Evolutionary conservation across 345 rosid genomes (phyloP).

Genomic region (Eucalyptus sideroxylon): DNA sequence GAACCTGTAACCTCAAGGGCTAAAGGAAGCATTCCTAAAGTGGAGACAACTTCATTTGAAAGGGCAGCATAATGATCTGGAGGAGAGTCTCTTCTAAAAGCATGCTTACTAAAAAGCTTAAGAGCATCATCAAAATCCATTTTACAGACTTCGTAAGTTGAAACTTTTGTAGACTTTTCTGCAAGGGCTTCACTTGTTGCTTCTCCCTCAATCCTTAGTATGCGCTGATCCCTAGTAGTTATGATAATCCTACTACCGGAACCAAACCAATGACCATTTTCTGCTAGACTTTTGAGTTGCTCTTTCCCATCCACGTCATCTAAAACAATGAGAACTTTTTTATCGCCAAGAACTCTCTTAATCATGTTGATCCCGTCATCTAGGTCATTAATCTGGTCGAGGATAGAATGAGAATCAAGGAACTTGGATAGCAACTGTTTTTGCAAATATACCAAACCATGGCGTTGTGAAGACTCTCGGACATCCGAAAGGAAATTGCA

Average conservation of each 20-base stretch:
- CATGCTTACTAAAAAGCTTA: neutral
- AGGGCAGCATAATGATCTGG: neutral
- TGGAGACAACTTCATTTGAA: neutral
- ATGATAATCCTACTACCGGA: neutral
- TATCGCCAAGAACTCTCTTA: neutral
- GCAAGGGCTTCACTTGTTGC: accelerated
- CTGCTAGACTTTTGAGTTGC: neutral
- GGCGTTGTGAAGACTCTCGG: neutral
- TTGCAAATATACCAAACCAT: neutral
- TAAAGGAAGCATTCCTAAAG: neutral
- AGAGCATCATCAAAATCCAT: neutral
- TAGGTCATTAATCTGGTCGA: accelerated
- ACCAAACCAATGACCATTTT: neutral
- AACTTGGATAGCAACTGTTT: neutral
- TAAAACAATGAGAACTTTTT: neutral
- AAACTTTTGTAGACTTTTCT: neutral
- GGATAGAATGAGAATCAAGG: neutral
- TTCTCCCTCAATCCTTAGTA: neutral
- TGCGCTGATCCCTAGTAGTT: neutral
- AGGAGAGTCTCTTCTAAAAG: neutral
- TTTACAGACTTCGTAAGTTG: neutral
- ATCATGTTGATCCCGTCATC: neutral
- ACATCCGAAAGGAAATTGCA: neutral
- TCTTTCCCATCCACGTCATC: neutral
- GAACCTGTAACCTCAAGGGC: neutral